These are phyloP conservation scores for Castanospermum australe DNA, from an alignment of 306 rosid species.

Conservation along the genomic window DNA sequence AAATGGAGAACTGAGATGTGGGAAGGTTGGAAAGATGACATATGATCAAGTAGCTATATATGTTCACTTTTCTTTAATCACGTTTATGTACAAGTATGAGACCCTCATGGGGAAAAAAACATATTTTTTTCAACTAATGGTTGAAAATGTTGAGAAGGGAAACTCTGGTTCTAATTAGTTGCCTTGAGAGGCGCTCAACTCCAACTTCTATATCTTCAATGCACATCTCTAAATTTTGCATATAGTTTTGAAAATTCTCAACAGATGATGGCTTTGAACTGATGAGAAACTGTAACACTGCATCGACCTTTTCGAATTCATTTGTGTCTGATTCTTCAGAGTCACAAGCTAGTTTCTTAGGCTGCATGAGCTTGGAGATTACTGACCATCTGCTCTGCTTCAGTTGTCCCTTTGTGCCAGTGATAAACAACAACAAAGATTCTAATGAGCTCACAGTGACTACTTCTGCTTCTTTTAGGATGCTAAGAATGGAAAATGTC, in stretches of 20 bases:
- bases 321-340: constrained; percentile 9
- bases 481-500: not conserved
- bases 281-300: not conserved
- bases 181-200: constrained; percentile 13
- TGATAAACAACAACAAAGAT: constrained; percentile 11
- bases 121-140: not conserved
- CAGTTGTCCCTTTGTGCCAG: constrained; percentile 7
- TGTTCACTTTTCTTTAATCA: not conserved
- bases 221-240: not conserved
- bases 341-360: not conserved
- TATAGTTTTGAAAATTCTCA: not conserved
- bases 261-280: not conserved
- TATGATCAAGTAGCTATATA: not conserved
- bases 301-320: constrained; percentile 21
- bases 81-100: not conserved
- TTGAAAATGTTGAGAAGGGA: constrained; percentile 24
- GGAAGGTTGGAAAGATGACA: not conserved
- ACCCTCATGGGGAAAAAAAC: not conserved
- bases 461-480: constrained; percentile 19
- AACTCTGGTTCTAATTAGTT: constrained; percentile 6
- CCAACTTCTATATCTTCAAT: constrained; percentile 2
- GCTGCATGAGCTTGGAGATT: constrained; percentile 17
- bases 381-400: constrained; percentile 13
- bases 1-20: not conserved
- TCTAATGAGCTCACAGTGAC: constrained; percentile 23